Evolutionary conservation across 352 stramenopile species (phyloP).

Genomic region (Globisporangium cystogenes): DNA sequence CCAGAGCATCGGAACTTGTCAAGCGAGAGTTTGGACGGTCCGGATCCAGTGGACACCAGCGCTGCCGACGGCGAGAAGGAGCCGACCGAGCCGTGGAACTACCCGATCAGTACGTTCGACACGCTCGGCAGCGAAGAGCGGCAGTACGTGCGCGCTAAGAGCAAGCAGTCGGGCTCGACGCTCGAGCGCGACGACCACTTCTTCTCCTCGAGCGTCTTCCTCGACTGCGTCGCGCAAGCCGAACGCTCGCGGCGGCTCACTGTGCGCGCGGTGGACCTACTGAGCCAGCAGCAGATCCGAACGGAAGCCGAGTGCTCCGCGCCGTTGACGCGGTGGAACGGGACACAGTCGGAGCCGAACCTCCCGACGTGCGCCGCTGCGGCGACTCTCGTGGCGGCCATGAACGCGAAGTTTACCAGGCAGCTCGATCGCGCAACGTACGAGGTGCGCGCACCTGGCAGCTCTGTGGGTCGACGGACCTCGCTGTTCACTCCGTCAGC

Average conservation of each 20-base stretch:
- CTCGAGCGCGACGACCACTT: slow-evolving; percentile 58
- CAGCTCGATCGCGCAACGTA: slow-evolving; percentile 24
- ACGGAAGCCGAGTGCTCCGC: not conserved
- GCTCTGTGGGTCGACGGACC: too few species aligned
- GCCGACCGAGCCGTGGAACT: slow-evolving; percentile 42
- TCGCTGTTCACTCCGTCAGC: not conserved
- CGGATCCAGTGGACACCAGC: too few species aligned
- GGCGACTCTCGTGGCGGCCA: slow-evolving; percentile 17
- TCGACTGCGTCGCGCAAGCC: slow-evolving; percentile 63
- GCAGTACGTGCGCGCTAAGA: slow-evolving; percentile 55
- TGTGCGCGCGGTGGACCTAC: slow-evolving; percentile 42
- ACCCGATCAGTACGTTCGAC: slow-evolving; percentile 61
- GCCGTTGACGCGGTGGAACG: not conserved
- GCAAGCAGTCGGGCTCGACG: slow-evolving; percentile 45
- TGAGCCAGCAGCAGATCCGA: slow-evolving; percentile 13
- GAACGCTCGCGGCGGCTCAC: slow-evolving; percentile 58
- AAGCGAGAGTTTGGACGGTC: not conserved
- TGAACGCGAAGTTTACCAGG: slow-evolving; percentile 38
- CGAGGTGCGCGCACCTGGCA: slow-evolving; percentile 13
- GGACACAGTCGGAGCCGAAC: slow-evolving; percentile 11
- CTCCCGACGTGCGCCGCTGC: slow-evolving; percentile 18
- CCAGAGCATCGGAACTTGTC: not conserved
- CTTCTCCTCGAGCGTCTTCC: slow-evolving; percentile 54
- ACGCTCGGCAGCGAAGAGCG: slow-evolving; percentile 50
- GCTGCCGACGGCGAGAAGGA: slow-evolving; percentile 10